These are phyloP conservation scores for Pseudozyma hubeiensis DNA, from an alignment of 1,284 basidiomycete species.

Conservation along the genomic window DNA sequence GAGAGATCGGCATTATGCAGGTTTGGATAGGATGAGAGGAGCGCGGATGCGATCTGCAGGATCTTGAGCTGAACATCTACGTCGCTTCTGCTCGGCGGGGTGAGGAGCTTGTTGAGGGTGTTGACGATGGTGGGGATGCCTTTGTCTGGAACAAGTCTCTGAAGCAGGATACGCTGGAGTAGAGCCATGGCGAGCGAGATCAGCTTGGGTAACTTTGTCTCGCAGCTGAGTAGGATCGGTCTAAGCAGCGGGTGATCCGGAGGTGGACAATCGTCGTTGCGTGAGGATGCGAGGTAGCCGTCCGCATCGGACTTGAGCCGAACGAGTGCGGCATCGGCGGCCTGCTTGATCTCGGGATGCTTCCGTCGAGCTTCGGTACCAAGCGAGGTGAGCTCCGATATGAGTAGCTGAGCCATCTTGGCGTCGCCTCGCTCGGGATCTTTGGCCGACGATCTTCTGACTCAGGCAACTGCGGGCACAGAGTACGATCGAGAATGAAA, in stretches of 20 bases:
- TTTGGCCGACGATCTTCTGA: no score
- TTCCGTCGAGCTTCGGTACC: conserved; percentile 64
- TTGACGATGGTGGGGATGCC: conserved; percentile 43
- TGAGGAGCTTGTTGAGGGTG: conserved; percentile 56
- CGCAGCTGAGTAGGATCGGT: conserved; percentile 93
- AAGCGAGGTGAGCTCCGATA: conserved; percentile 62
- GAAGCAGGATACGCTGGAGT: conserved; percentile 87
- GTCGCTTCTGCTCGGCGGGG: conserved; percentile 52
- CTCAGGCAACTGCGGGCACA: no score
- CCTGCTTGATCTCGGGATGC: conserved; percentile 64
- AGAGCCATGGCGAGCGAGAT: conserved; percentile 90
- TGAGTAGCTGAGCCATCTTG: conserved; percentile 62
- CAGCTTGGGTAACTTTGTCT: conserved; percentile 91
- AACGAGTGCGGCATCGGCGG: conserved; percentile 53
- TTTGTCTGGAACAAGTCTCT: conserved; percentile 75
- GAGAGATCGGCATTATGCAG: conserved; percentile 61
- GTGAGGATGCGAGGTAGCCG: conserved; percentile 32
- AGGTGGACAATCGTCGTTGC: conserved; percentile 18
- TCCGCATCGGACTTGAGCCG: conserved; percentile 53
- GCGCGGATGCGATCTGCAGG: conserved; percentile 61
- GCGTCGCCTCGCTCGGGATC: background rate
- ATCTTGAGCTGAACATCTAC: conserved; percentile 67
- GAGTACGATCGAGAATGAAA: no score
- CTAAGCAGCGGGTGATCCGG: conserved; percentile 78
- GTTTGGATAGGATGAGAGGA: conserved; percentile 56